Evolutionary conservation across 345 rosid species (phyloP).

Genomic region (Geranium rotundifolium): DNA sequence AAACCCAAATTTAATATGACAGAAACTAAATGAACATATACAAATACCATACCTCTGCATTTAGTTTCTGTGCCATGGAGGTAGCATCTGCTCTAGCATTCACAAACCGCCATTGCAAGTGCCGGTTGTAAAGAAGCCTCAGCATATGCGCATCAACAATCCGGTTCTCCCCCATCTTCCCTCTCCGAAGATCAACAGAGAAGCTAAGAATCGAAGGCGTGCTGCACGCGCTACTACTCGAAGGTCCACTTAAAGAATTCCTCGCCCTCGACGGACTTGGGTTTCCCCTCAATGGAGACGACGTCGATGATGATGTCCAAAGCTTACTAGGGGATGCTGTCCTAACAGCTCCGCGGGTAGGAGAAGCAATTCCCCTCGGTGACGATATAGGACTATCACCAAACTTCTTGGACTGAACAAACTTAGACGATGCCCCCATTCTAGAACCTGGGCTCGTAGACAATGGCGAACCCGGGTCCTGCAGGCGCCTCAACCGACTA

Average conservation of each 20-base stretch:
- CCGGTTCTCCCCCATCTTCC: conserved; percentile 66
- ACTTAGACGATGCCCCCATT: conserved; percentile 38
- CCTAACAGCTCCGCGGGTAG: conserved; percentile 39
- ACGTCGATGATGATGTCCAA: conserved; percentile 47
- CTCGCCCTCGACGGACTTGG: conserved; percentile 66
- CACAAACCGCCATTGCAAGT: conserved; percentile 79
- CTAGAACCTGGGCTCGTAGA: conserved; percentile 50
- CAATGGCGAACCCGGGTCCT: conserved; percentile 63
- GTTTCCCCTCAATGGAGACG: conserved; percentile 48
- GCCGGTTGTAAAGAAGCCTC: conserved; percentile 74
- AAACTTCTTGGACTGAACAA: conserved; percentile 47
- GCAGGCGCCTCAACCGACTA: conserved; percentile 62
- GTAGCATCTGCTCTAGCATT: conserved; percentile 74
- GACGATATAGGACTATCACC: conserved; percentile 46
- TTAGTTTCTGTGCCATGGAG: conserved; percentile 46
- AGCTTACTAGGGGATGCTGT: conserved; percentile 78
- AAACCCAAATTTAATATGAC: conserved; percentile 2
- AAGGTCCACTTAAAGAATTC: conserved; percentile 24
- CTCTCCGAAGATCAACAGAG: conserved; percentile 78
- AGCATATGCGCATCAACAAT: conserved; percentile 66
- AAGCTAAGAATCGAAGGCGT: conserved; percentile 77
- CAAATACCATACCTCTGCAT: conserved; percentile 52
- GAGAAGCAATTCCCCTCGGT: conserved; percentile 59
- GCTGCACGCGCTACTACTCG: conserved; percentile 29
- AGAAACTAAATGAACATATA: conserved; percentile 1